phyloP scores from a whole-genome alignment of 2,329 filamentous ascomycete genomes.

The Trichoderma sp. region DNA sequence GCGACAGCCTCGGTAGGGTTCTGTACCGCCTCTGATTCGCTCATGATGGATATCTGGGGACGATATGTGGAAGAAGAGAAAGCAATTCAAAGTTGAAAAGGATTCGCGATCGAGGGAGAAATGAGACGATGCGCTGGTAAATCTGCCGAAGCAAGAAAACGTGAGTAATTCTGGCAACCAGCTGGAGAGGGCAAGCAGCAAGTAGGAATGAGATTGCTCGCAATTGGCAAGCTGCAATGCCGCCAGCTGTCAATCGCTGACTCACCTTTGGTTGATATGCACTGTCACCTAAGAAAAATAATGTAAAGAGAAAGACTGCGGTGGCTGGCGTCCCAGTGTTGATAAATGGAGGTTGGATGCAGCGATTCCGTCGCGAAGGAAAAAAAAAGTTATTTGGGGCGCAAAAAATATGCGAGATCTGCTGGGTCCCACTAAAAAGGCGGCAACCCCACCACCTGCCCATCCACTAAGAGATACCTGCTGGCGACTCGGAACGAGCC shows the following conservation, averaged over 20 bases:
- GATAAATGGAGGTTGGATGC: conserved; percentile 28
- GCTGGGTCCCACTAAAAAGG: conserved; percentile 18
- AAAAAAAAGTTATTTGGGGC: conserved; percentile 24
- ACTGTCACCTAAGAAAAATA: neutral
- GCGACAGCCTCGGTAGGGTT: conserved; percentile 44
- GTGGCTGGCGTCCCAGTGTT: neutral
- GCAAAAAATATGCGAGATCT: conserved; percentile 26
- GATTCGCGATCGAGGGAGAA: neutral
- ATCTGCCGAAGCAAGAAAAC: neutral
- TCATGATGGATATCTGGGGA: conserved; percentile 37
- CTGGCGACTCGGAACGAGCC: neutral
- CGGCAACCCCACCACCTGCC: conserved; percentile 22
- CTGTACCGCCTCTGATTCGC: conserved; percentile 42
- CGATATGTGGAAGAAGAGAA: neutral
- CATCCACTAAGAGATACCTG: conserved; percentile 4
- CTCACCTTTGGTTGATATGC: neutral
- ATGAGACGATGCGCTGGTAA: neutral
- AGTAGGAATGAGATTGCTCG: neutral
- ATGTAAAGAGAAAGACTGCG: neutral
- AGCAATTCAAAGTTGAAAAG: neutral
- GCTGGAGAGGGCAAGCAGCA: neutral
- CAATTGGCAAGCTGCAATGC: neutral
- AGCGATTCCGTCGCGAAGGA: conserved; percentile 26
- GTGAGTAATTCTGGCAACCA: conserved; percentile 12
- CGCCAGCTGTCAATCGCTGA: neutral